Evolutionary conservation across 768 basidiomycete species (phyloP).

Genomic region (Tylopilus balloui): DNA sequence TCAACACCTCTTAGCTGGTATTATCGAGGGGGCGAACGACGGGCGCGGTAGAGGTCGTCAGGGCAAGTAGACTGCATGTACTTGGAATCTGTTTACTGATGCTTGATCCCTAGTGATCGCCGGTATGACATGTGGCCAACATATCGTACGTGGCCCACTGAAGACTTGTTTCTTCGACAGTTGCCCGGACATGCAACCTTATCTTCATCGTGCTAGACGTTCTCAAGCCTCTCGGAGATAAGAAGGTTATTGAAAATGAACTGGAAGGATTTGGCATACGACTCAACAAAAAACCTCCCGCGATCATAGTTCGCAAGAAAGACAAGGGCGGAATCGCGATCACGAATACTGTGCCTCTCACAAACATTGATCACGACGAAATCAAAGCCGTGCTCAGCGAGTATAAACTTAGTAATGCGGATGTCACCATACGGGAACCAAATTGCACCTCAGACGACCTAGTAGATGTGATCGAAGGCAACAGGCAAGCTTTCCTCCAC

Average conservation of each 20-base stretch:
- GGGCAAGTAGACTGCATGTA: slow-evolving; percentile 42
- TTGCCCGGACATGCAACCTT: slow-evolving; percentile 95
- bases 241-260: slow-evolving; percentile 85
- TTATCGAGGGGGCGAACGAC: slow-evolving; percentile 96
- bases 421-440: slow-evolving; percentile 90
- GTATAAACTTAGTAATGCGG: slow-evolving; percentile 84
- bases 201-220: slow-evolving; percentile 99
- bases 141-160: slow-evolving; percentile 3
- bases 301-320: slow-evolving; percentile 77
- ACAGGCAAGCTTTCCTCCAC: slow-evolving; percentile 46
- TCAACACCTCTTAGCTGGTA: slow-evolving; percentile 62
- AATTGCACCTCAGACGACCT: slow-evolving; percentile 92
- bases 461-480: slow-evolving; percentile 96
- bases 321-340: slow-evolving; percentile 91
- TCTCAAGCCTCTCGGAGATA: slow-evolving; percentile 95
- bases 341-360: slow-evolving; percentile 94
- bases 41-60: slow-evolving; percentile 95
- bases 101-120: slow-evolving; percentile 54
- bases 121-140: slow-evolving; percentile 42
- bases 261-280: slow-evolving; percentile 98
- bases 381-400: slow-evolving; percentile 94
- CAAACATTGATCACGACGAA: slow-evolving; percentile 92
- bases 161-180: slow-evolving; percentile 37
- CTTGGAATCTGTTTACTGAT: slow-evolving; percentile 19
- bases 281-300: slow-evolving; percentile 91